Conservation (phyloP, 805 yeast genomes). For the Spathaspora passalidarum region DNA sequence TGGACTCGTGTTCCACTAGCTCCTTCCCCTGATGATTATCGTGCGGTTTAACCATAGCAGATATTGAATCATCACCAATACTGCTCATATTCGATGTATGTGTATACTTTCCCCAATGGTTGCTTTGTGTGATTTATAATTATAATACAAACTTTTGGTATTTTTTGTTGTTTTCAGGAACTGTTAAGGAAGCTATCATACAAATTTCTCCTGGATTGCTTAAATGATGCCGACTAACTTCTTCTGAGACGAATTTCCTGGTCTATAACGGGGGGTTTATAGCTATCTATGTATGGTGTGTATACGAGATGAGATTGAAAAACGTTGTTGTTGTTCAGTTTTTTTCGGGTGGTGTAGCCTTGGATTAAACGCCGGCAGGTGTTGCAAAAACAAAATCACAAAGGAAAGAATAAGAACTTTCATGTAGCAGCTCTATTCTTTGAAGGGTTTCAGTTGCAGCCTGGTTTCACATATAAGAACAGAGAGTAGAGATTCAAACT, state of each 20-base stretch:
- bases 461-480: too few relatives aligned
- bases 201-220: background rate
- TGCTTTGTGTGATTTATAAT: background rate
- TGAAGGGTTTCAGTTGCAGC: too few relatives aligned
- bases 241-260: background rate
- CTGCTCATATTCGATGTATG: constrained; percentile 7
- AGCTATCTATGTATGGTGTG: background rate
- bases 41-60: background rate
- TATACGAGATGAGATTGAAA: background rate
- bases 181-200: background rate
- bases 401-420: background rate
- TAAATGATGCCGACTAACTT: too few relatives aligned
- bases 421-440: too few relatives aligned
- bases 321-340: background rate
- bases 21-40: background rate
- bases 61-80: constrained; percentile 9
- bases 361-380: background rate
- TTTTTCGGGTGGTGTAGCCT: background rate
- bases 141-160: background rate
- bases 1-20: background rate
- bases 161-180: background rate
- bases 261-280: background rate
- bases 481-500: background rate
- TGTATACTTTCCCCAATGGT: background rate
- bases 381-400: background rate